Percentiles rank a stretch among this genome's conserved stretches.
These are phyloP conservation scores for Ogataea trehaloabstinens DNA, from an alignment of 805 yeast genomes.

Conservation along the genomic window DNA sequence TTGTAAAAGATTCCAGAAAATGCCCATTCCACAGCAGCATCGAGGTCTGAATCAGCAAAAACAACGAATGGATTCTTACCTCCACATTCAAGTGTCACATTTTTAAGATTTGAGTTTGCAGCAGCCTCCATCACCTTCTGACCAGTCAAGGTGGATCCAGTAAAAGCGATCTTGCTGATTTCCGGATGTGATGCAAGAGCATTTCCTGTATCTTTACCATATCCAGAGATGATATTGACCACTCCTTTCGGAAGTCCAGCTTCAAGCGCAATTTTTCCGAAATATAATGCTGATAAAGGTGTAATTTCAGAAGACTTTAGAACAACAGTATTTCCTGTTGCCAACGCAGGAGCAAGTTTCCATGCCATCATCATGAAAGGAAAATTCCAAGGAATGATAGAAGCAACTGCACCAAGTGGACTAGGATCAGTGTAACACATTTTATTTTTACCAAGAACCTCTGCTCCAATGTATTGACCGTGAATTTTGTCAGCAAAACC, in stretches of 20 bases:
- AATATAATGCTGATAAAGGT: slow-evolving; percentile 67
- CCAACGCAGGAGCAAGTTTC: slow-evolving; percentile 76
- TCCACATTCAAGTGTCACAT: slow-evolving; percentile 60
- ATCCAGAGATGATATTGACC: slow-evolving; percentile 68
- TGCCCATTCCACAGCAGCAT: slow-evolving; percentile 51
- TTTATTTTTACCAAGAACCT: slow-evolving; percentile 38
- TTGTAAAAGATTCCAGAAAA: slow-evolving; percentile 45
- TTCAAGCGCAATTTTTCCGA: slow-evolving; percentile 59
- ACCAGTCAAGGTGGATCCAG: slow-evolving; percentile 79
- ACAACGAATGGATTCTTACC: slow-evolving; percentile 57
- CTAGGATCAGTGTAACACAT: slow-evolving; percentile 52
- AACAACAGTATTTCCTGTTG: slow-evolving; percentile 71
- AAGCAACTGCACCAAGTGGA: slow-evolving; percentile 75
- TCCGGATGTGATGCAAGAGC: slow-evolving; percentile 63
- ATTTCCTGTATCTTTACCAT: slow-evolving; percentile 68
- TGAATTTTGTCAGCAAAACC: slow-evolving; percentile 77
- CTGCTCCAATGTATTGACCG: slow-evolving; percentile 53
- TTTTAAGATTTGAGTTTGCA: slow-evolving; percentile 53
- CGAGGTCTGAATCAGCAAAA: slow-evolving; percentile 52
- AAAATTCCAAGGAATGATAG: slow-evolving; percentile 82
- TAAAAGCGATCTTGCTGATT: slow-evolving; percentile 72
- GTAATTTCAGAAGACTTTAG: slow-evolving; percentile 75
- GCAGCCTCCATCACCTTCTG: slow-evolving; percentile 66
- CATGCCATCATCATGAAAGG: slow-evolving; percentile 76
- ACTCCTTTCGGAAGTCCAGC: slow-evolving; percentile 79